These are phyloP conservation scores for Sugiyamaella sp. DNA, from an alignment of 1,139 yeast species.

Conservation along the genomic window DNA sequence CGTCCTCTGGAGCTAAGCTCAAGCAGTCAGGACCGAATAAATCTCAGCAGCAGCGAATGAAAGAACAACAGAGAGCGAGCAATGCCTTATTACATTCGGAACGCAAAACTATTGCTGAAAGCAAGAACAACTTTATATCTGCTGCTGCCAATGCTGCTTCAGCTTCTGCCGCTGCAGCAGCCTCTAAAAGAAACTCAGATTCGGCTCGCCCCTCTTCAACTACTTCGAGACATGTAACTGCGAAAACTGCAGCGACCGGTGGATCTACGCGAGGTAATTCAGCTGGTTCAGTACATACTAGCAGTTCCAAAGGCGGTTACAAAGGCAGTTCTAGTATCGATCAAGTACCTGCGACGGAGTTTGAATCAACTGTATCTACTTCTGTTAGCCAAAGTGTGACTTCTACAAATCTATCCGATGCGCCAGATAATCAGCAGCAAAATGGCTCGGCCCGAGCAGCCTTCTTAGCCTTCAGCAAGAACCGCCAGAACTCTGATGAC, in stretches of 20 bases:
- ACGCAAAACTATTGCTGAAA: not conserved
- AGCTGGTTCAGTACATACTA: too few species aligned
- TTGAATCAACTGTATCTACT: not conserved
- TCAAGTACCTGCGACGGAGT: too few species aligned
- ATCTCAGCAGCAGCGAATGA: slow-evolving; percentile 14
- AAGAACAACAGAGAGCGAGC: slow-evolving; percentile 16
- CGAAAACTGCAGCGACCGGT: not conserved
- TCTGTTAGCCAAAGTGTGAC: too few species aligned
- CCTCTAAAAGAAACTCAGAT: not conserved
- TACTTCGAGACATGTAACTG: not conserved
- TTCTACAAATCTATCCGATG: not conserved
- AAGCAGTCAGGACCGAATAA: slow-evolving; percentile 20
- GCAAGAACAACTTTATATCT: slow-evolving; percentile 2
- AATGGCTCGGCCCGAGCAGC: slow-evolving; percentile 18
- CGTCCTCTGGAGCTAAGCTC: slow-evolving; percentile 5
- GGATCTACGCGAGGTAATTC: too few species aligned
- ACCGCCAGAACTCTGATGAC: slow-evolving; percentile 3
- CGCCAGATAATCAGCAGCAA: not conserved
- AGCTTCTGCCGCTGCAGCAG: slow-evolving; percentile 9
- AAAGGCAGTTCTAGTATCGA: too few species aligned
- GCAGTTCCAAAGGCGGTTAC: too few species aligned
- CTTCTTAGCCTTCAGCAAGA: slow-evolving; percentile 15
- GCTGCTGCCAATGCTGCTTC: slow-evolving; percentile 21
- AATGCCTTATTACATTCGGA: slow-evolving; percentile 5
- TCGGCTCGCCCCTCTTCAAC: not conserved